phyloP scores from a whole-genome alignment of 495 filamentous ascomycete species.

The Penicillium turbatum region DNA sequence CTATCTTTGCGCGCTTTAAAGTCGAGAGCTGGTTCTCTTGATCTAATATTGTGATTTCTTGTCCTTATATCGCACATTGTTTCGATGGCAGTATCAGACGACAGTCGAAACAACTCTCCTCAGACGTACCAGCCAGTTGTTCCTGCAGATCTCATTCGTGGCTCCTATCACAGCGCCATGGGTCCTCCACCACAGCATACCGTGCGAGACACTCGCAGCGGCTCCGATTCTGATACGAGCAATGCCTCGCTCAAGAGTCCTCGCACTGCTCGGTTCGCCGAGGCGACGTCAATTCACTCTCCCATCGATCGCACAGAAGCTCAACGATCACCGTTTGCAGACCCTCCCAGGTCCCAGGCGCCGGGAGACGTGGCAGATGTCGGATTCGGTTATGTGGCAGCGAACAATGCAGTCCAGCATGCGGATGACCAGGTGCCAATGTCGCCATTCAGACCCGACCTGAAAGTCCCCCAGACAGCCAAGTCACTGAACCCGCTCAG shows the following conservation, averaged over 20 bases:
- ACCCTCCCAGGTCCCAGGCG: constrained; percentile 50
- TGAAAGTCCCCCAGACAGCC: constrained; percentile 79
- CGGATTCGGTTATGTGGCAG: constrained; percentile 83
- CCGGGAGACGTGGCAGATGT: constrained; percentile 68
- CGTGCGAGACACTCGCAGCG: constrained; percentile 26
- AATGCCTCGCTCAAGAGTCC: constrained; percentile 70
- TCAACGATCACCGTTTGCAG: constrained; percentile 62
- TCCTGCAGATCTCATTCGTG: constrained; percentile 32
- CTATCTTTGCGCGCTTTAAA: not conserved
- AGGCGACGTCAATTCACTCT: constrained; percentile 83
- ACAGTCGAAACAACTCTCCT: constrained; percentile 28
- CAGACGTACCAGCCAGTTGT: constrained; percentile 33
- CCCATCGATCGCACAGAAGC: constrained; percentile 59
- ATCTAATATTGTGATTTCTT: constrained; percentile 9
- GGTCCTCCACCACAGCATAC: constrained; percentile 21
- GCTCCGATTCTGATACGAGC: constrained; percentile 41
- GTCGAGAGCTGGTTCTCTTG: constrained; percentile 40
- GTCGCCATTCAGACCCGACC: constrained; percentile 77
- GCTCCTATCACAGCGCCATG: constrained; percentile 33
- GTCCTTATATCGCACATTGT: constrained; percentile 1
- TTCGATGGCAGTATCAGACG: constrained; percentile 27
- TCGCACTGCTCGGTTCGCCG: constrained; percentile 81
- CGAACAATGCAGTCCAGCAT: constrained; percentile 51
- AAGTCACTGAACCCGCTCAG: constrained; percentile 66
- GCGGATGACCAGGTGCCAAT: constrained; percentile 52